Evolutionary conservation across 352 stramenopile genomes (phyloP), one percentile per base, ranked within the genome.

Genomic region (Phytophthora idaei): DNA sequence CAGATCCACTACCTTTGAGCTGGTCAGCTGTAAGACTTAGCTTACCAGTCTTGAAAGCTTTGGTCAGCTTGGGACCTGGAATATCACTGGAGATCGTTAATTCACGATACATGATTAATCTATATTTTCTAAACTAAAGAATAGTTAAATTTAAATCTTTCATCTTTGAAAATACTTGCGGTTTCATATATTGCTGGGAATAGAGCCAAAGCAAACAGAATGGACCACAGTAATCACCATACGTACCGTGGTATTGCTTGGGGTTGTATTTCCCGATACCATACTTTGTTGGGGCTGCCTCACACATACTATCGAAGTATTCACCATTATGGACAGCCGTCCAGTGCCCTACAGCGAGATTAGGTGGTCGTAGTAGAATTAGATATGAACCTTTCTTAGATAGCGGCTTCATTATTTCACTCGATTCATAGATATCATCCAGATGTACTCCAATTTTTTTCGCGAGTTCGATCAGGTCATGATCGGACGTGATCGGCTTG

Each of bases 101-200:
- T 49, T 64, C 57, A 15, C 46, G 57, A 64, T 64, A 64, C 57
- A 64, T 64, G 5, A 64, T 64, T 57, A 34, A 21, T 21, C 15
- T 53, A 61, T 61, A 63, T 56, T 25, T 0, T 8, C 29, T 63
- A 14, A 55, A 49, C 6, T 27, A 28, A 11, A 27, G n/a, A 47
- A 47, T 47, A 4, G 15, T 12, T 2, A 47, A 47, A 47, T 47
- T 47, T 12, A 47, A 11, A 27, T 47, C n/a, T 47, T 47, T 47
- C 41, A 42, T 42, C 2, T 42, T 42, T 5, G 4, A 17, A 5
- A 42, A 42, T 42, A 42, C 9, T 6, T 42, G 2, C 4, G 36
- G 36, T n/a, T 5, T 3, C 4, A 17, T 42, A 0, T n/a, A 8
- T 5, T 42, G 36, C 36, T 42, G 17, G 0, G 12, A 15, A n/a